phyloP scores from a whole-genome alignment of 2,329 filamentous ascomycete genomes.

The Diaporthe sp. region DNA sequence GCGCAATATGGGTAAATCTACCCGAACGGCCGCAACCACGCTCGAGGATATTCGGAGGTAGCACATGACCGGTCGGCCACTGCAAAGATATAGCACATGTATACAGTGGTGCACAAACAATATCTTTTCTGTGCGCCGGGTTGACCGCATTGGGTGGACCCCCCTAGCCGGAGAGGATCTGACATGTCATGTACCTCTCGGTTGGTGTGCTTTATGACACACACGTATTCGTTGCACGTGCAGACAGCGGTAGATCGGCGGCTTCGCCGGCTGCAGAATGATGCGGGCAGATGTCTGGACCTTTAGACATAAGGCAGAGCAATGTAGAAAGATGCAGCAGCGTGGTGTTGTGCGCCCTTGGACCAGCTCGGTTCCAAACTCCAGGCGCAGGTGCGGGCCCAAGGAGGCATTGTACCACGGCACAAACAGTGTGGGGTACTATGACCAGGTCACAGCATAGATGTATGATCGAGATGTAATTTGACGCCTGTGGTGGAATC shows the following conservation, averaged over 20 bases:
- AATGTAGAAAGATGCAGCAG: slow-evolving; percentile 6
- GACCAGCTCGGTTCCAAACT: slow-evolving; percentile 4
- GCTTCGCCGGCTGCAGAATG: slow-evolving; percentile 14
- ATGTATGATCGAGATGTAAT: slow-evolving; percentile 20
- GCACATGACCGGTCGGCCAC: slow-evolving; percentile 18
- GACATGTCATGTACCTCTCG: background rate
- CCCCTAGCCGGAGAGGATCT: background rate
- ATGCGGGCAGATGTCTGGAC: background rate
- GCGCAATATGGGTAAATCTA: slow-evolving; percentile 12
- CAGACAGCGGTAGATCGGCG: slow-evolving; percentile 6
- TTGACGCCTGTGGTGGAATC: slow-evolving; percentile 21
- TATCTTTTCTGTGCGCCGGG: background rate
- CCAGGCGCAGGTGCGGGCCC: background rate
- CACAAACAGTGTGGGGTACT: background rate
- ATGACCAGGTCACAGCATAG: background rate
- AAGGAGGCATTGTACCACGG: background rate
- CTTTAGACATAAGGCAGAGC: background rate
- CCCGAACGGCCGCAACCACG: slow-evolving; percentile 1
- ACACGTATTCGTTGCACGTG: background rate
- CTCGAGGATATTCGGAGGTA: background rate
- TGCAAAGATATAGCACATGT: background rate
- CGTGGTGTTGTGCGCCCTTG: background rate
- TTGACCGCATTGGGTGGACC: background rate
- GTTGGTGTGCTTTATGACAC: background rate
- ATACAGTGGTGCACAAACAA: background rate